These are phyloP conservation scores for Elongisporangium anandrum DNA, from an alignment of 352 stramenopile genomes.

Conservation along the genomic window DNA sequence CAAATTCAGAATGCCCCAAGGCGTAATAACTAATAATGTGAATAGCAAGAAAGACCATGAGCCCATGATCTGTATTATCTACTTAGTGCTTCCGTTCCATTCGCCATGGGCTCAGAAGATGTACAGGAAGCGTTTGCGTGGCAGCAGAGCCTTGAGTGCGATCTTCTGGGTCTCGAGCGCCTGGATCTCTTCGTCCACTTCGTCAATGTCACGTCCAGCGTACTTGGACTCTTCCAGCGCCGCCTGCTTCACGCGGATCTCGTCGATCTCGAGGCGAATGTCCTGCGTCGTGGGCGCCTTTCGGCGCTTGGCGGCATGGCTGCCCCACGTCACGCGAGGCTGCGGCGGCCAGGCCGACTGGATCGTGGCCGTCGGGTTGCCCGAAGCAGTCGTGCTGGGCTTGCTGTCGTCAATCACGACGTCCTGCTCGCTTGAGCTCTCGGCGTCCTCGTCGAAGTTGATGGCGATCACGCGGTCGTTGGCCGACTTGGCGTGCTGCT, in stretches of 20 bases:
- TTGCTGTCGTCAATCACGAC: constrained; percentile 17
- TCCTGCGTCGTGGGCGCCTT: constrained; percentile 14
- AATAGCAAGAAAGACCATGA: background rate
- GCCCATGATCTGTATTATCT: background rate
- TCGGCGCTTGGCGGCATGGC: constrained; percentile 16
- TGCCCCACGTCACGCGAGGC: constrained; percentile 49
- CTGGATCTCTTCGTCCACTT: constrained; percentile 70
- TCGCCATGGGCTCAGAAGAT: too few relatives aligned
- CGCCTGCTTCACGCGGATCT: constrained; percentile 54
- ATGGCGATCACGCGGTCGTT: constrained; percentile 57
- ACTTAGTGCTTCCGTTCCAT: too few relatives aligned
- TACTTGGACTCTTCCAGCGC: constrained; percentile 69
- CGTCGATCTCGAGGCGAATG: constrained; percentile 46
- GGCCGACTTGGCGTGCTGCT: constrained; percentile 29
- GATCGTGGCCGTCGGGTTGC: constrained; percentile 16
- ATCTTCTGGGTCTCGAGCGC: constrained; percentile 60
- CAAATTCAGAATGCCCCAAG: background rate
- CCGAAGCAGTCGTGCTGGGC: background rate
- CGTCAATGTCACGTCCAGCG: constrained; percentile 73
- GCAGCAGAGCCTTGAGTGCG: constrained; percentile 63
- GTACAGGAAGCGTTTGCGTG: constrained; percentile 72
- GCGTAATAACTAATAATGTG: background rate
- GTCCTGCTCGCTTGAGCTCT: background rate
- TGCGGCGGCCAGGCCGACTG: constrained; percentile 38
- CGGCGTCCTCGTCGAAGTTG: constrained; percentile 56